Conservation (phyloP, 164 flowering plant species). For the Macadamia integrifolia region DNA sequence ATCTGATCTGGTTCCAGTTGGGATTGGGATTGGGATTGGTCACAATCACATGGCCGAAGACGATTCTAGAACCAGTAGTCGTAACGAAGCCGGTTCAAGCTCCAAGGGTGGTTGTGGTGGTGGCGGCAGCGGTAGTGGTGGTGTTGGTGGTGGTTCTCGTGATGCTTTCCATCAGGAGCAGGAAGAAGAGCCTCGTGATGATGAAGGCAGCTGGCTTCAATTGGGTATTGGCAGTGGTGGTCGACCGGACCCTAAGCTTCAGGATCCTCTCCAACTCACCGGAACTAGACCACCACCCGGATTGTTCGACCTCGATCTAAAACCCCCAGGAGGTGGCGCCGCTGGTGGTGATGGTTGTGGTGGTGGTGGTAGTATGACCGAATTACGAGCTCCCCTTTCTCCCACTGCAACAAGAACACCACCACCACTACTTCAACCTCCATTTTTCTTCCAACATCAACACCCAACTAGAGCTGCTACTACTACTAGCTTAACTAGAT, state of each 20-base stretch:
- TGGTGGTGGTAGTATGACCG: slow-evolving; percentile 10
- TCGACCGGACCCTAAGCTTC: slow-evolving; percentile 1
- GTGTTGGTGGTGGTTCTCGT: neutral
- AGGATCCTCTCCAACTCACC: slow-evolving; percentile 1
- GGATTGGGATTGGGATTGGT: neutral
- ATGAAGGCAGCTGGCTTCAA: slow-evolving; percentile 64
- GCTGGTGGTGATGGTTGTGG: no score
- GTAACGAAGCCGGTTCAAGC: slow-evolving; percentile 40
- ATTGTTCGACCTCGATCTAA: slow-evolving; percentile 56
- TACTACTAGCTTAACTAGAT: slow-evolving; percentile 1
- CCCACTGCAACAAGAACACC: no score
- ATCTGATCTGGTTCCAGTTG: slow-evolving; percentile 23
- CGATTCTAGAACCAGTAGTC: slow-evolving; percentile 50
- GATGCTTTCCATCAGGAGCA: neutral
- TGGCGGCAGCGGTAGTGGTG: no score
- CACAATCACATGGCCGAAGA: slow-evolving; percentile 55
- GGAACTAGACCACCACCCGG: slow-evolving; percentile 10
- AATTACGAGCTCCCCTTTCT: slow-evolving; percentile 13
- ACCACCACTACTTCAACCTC: neutral
- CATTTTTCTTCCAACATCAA: slow-evolving; percentile 38
- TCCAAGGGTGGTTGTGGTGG: slow-evolving; percentile 17
- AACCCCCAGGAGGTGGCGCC: slow-evolving; percentile 16
- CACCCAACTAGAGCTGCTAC: slow-evolving; percentile 9
- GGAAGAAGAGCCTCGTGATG: slow-evolving; percentile 10
- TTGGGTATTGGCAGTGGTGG: slow-evolving; percentile 49